phyloP scores from a whole-genome alignment of 208 protist genomes.

The Herpetomonas samuelpessoai region DNA sequence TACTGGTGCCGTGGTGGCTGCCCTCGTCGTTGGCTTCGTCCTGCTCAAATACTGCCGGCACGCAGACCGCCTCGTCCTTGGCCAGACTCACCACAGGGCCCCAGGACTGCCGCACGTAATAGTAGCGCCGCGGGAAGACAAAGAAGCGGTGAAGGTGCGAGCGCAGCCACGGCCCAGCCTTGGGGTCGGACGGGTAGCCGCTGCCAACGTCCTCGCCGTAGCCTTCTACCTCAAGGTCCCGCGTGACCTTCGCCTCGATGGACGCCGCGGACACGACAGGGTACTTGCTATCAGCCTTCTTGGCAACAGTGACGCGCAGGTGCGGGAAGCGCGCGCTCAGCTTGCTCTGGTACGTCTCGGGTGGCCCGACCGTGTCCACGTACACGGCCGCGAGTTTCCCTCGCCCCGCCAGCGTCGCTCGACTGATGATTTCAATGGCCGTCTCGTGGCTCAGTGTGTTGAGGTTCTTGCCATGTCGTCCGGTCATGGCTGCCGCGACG shows the following conservation, averaged over 20 bases:
- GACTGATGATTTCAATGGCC: conserved; percentile 78
- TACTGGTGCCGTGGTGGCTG: conserved; percentile 12
- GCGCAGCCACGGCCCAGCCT: conserved; percentile 64
- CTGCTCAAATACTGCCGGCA: conserved; percentile 61
- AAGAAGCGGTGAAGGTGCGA: conserved; percentile 79
- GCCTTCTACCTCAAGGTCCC: conserved; percentile 43
- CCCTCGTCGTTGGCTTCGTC: conserved; percentile 44
- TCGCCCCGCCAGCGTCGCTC: conserved; percentile 59
- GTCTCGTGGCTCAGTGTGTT: conserved; percentile 90
- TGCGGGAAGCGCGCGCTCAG: conserved; percentile 84
- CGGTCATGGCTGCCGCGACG: conserved; percentile 77
- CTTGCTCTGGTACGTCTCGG: conserved; percentile 72
- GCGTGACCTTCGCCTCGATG: conserved; percentile 91
- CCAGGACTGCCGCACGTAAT: conserved; percentile 80
- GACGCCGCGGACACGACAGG: conserved; percentile 92
- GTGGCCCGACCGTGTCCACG: conserved; percentile 93
- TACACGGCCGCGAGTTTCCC: conserved; percentile 86
- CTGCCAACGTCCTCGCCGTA: conserved; percentile 64
- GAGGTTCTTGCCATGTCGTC: conserved; percentile 64
- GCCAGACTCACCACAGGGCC: conserved; percentile 60
- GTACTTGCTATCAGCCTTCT: conserved; percentile 92
- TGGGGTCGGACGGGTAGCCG: conserved; percentile 83
- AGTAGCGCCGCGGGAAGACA: conserved; percentile 36
- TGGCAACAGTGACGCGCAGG: conserved; percentile 78
- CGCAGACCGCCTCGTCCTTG: conserved; percentile 45